These are phyloP conservation scores for Yamadazyma tumulicola DNA, from an alignment of 805 yeast species.

Conservation along the genomic window DNA sequence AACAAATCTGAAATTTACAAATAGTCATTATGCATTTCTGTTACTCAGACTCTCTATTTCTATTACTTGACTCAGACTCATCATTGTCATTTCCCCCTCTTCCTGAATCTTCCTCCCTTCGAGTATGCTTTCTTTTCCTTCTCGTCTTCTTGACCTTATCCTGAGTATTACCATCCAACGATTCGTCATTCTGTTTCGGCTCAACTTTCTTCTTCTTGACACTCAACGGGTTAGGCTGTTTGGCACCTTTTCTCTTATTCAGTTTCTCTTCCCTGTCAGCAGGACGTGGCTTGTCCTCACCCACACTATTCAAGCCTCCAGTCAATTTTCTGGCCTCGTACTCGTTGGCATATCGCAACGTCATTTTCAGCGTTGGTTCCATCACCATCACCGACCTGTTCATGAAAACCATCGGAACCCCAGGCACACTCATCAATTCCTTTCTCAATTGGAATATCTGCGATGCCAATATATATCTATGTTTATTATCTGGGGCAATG, in stretches of 20 bases:
- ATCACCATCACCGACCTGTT: conserved; percentile 90
- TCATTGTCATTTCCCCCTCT: background rate
- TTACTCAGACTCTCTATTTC: background rate
- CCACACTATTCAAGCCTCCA: conserved; percentile 70
- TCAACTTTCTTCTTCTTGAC: conserved; percentile 66
- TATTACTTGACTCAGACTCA: no score
- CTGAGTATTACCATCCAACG: background rate
- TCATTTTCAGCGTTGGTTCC: conserved; percentile 86
- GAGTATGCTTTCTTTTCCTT: conserved; percentile 19
- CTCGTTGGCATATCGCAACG: conserved; percentile 34
- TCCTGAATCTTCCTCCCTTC: conserved; percentile 1
- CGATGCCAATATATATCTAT: conserved; percentile 84
- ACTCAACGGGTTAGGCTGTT: conserved; percentile 88
- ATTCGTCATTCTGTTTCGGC: conserved; percentile 1
- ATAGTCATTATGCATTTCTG: conserved; percentile 3
- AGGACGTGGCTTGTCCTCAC: conserved; percentile 13
- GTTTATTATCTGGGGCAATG: conserved; percentile 75
- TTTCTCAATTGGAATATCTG: conserved; percentile 72
- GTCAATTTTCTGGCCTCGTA: conserved; percentile 68
- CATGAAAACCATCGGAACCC: conserved; percentile 85
- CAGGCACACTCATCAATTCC: conserved; percentile 72
- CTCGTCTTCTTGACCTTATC: conserved; percentile 18
- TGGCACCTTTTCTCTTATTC: conserved; percentile 65
- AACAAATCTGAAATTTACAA: no score
- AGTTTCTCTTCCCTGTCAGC: conserved; percentile 6